Evolutionary conservation across 768 basidiomycete genomes (phyloP).

Genomic region (Boletus sensibilis): DNA sequence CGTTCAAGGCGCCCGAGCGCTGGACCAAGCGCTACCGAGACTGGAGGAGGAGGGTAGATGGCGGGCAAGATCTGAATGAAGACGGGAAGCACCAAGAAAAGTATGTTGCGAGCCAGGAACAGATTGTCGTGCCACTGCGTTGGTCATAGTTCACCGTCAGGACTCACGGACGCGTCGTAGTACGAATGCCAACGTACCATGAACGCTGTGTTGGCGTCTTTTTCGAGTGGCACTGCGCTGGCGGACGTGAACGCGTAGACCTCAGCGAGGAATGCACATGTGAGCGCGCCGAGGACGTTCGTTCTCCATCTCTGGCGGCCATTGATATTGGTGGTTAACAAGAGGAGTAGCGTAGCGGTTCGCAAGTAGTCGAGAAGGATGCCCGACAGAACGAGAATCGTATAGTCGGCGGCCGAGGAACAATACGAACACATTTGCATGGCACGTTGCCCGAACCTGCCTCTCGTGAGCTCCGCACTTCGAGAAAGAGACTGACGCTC

Average conservation of each 20-base stretch:
- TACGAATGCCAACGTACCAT: constrained; percentile 35
- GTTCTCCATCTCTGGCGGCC: constrained; percentile 45
- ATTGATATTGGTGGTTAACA: constrained; percentile 42
- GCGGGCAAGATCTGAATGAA: constrained; percentile 45
- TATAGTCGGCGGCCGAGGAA: constrained; percentile 57
- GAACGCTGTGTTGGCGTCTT: constrained; percentile 36
- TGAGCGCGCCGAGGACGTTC: constrained; percentile 46
- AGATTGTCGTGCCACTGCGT: constrained; percentile 66
- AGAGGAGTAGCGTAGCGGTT: constrained; percentile 47
- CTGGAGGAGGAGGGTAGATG: constrained; percentile 26
- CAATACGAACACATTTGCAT: constrained; percentile 68
- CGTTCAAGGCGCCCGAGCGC: constrained; percentile 34
- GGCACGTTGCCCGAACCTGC: constrained; percentile 67
- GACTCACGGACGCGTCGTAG: neutral
- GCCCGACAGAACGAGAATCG: constrained; percentile 53
- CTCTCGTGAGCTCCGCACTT: neutral
- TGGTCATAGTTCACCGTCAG: neutral
- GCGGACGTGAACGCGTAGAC: constrained; percentile 51
- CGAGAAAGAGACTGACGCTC: constrained; percentile 12
- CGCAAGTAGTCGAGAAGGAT: constrained; percentile 60
- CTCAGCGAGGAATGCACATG: constrained; percentile 51
- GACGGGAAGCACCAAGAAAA: constrained; percentile 60
- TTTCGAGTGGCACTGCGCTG: constrained; percentile 45
- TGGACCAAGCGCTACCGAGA: constrained; percentile 27
- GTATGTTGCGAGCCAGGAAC: constrained; percentile 48